A percentile compares a stretch with the other conserved stretches of the same genome.
phyloP scores from a whole-genome alignment of 2,329 filamentous ascomycete genomes.

The Trichoderma breve region DNA sequence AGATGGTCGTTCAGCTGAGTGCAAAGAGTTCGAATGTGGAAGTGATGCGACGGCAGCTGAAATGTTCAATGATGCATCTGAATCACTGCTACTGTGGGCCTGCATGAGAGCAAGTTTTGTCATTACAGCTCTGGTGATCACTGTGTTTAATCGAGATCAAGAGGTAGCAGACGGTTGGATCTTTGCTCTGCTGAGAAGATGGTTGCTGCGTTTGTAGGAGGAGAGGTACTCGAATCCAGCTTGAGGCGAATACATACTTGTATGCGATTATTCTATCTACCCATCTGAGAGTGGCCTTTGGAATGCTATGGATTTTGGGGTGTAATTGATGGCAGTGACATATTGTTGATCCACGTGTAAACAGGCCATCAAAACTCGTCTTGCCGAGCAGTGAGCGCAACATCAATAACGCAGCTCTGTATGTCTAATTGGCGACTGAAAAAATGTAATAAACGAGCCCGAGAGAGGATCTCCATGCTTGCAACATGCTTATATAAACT shows the following conservation, averaged over 20 bases:
- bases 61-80: neutral
- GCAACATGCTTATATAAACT: neutral
- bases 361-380: no score
- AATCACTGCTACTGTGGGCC: neutral
- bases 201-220: neutral
- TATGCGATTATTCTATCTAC: neutral
- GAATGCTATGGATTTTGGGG: neutral
- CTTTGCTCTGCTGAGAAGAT: neutral
- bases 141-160: fast-evolving
- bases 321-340: neutral
- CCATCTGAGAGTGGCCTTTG: neutral
- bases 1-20: neutral
- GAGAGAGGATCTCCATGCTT: neutral
- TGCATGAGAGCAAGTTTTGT: neutral
- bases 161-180: neutral
- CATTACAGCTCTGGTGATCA: neutral
- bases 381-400: neutral
- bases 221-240: neutral
- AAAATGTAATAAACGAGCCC: neutral
- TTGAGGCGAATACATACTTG: neutral
- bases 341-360: neutral
- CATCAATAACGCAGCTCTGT: neutral
- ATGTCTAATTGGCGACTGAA: neutral
- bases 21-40: neutral
- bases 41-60: neutral